Evolutionary conservation across 306 rosid species (phyloP).

Genomic region (Medicago ruthenica): DNA sequence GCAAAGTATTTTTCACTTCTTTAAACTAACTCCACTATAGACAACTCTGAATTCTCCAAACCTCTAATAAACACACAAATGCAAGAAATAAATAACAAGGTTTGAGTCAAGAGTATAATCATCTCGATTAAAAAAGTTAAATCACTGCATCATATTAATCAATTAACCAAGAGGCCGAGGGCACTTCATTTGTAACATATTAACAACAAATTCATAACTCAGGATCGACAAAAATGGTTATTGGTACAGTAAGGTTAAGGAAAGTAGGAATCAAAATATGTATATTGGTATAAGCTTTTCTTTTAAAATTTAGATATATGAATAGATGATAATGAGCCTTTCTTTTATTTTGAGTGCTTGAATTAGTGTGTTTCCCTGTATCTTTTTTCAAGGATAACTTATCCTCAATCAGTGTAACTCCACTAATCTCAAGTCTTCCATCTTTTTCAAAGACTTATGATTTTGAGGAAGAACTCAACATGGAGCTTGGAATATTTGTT

Average conservation of each 20-base stretch:
- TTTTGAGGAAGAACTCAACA: conserved; percentile 31
- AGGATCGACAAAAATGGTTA: not conserved
- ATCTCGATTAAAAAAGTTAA: not conserved
- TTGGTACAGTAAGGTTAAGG: not conserved
- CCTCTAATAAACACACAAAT: not conserved
- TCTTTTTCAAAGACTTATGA: conserved; percentile 30
- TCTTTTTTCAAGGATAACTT: not conserved
- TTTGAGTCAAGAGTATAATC: not conserved
- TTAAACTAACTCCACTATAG: not conserved
- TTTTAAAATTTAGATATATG: too few species aligned
- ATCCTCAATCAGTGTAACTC: conserved; percentile 17
- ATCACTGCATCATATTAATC: not conserved
- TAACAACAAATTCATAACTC: not conserved
- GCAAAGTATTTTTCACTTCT: not conserved
- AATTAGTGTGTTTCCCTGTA: too few species aligned
- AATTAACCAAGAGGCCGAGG: not conserved
- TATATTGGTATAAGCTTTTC: too few species aligned
- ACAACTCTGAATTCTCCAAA: not conserved
- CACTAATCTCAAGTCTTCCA: conserved; percentile 4
- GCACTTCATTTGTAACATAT: not conserved
- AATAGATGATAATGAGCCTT: not conserved
- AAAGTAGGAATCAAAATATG: too few species aligned
- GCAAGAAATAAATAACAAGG: not conserved
- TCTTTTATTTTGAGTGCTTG: not conserved
- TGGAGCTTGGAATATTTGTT: not conserved